These are phyloP conservation scores for Rhipidocladum racemiflorum DNA, from an alignment of 176 grass and related monocot genomes.

Conservation along the genomic window DNA sequence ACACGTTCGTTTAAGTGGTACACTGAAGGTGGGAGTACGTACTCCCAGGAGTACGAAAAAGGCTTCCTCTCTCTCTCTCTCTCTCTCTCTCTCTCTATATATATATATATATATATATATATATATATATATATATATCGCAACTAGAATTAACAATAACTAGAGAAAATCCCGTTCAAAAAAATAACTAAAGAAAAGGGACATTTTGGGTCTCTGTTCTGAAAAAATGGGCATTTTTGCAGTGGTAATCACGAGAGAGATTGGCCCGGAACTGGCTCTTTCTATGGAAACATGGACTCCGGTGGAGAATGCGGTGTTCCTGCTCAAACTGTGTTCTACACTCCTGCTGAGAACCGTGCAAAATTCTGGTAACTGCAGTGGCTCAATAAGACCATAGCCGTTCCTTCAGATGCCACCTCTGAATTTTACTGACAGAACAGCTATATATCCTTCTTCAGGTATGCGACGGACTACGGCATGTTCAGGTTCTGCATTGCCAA, in stretches of 20 bases:
- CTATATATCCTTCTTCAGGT: constrained; percentile 48
- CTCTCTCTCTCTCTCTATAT: too few relatives aligned
- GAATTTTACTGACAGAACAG: background rate
- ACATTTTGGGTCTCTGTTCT: too few relatives aligned
- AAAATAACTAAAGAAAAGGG: too few relatives aligned
- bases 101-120: too few relatives aligned
- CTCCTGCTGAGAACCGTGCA: constrained; percentile 77
- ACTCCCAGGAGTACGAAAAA: too few relatives aligned
- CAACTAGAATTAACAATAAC: too few relatives aligned
- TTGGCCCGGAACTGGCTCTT: constrained; percentile 84
- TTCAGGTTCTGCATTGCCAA: constrained; percentile 75
- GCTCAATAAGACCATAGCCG: background rate
- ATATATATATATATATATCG: too few relatives aligned
- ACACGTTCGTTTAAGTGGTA: too few relatives aligned
- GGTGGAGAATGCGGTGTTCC: constrained; percentile 91
- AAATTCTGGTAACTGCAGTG: constrained; percentile 62
- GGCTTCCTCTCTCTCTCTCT: too few relatives aligned
- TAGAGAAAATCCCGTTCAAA: too few relatives aligned
- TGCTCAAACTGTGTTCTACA: constrained; percentile 89
- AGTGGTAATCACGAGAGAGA: constrained; percentile 95
- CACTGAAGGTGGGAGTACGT: too few relatives aligned
- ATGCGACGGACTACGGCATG: constrained; percentile 63
- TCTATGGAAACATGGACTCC: constrained; percentile 66
- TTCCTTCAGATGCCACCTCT: constrained; percentile 2
- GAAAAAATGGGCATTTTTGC: background rate